Evolutionary conservation across 2,329 filamentous ascomycete species (phyloP), one percentile per base, ranked within the genome.

Genomic region (Pseudogymnoascus sp.): DNA sequence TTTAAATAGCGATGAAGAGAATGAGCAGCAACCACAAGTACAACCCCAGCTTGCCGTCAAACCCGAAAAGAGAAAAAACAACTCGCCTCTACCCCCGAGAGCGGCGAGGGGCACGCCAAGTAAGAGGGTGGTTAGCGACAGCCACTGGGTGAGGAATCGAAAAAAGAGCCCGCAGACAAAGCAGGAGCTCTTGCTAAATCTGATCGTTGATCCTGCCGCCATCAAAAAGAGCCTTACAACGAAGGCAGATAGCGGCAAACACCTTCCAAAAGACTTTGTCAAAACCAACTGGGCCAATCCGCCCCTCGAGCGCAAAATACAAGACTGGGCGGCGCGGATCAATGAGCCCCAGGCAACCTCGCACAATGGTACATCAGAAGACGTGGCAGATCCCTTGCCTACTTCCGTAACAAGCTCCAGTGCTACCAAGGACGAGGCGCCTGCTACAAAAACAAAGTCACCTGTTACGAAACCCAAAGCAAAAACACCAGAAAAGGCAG

Each of bases 81-180:
- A 9, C 18, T 27, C 35, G 1, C 37, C 58, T 15, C 21, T 59
- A 4, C 58, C 58, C 7, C 58, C 58, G 13, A 63, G 29, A 21
- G 35, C 48, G 5, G 35, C 48, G 5, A 61, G 60, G 21, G 60
- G 27, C 21, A 64, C 68, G 13, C 93, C 93, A 13, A 92, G 90
- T 76, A 97, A 96, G 80, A 85, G 92, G 65, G 90, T 97, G 61
- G 85, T 97, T 64, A 97, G 92, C 72, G 93, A 97, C 76, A 88
- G 89, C 61, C 90, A 96, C 75, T 97, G 93, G 89, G 85, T 85
- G 75, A 87, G 85, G 70, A 69, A 70, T 64, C 74, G 75, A 35
- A 69, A 70, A 62, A 59, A 59, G 35, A 40, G 33, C 18, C 21
- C 33, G 12, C 35, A 59, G 21, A 59, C 58, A 59, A 37, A 59